Base-by-base conservation (phyloP, 345 rosid genomes). In the Kernera saxatilis region DNA sequence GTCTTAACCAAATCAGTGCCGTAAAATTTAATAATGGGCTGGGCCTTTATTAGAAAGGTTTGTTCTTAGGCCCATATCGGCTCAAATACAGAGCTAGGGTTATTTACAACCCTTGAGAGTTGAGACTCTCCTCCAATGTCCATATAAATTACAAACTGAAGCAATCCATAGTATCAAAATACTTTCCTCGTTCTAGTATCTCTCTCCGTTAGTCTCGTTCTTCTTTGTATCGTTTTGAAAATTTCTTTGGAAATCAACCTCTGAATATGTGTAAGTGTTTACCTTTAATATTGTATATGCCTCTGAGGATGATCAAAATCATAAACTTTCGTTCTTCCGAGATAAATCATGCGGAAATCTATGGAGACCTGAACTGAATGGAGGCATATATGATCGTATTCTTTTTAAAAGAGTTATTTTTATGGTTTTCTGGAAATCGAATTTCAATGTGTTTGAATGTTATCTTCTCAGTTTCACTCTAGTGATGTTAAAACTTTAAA, bases 311-410 rank as follows among this genome's bases (percentile, higher is more conserved):
- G 53, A 48, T 48, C 53, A 48, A 48, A 48, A 22, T 48, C 29
- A 48, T 46, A 66, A 41, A 78, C 81, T 79, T 85, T 83, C 89
- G 85, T 85, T 83, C 85, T 85, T 56, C 85, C 71, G 80, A 85
- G 75, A 72, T 43, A 4, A 45, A 5, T 18, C 36, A 58, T 21
- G 40, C 77, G 86, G 69, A 84, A 77, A 79, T 41, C 1, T 17
- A 69, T 79, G 83, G 84, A 83, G 82, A 85, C 84, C 86, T 85
- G 85, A 85, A 74, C 86, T 85, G 89, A 83, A 76, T 83, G 71
- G 84, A 66, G 59, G 60, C 70, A 77, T 75, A 14, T 45, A 30
- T n/a, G n/a, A n/a, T n/a, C n/a, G n/a, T n/a, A n/a, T n/a, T n/a
- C n/a, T n/a, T n/a, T n/a, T n/a, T n/a, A n/a, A n/a, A n/a, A n/a